Base-by-base conservation (phyloP, 202 grass and related monocot species). In the Panicum hallii region DNA sequence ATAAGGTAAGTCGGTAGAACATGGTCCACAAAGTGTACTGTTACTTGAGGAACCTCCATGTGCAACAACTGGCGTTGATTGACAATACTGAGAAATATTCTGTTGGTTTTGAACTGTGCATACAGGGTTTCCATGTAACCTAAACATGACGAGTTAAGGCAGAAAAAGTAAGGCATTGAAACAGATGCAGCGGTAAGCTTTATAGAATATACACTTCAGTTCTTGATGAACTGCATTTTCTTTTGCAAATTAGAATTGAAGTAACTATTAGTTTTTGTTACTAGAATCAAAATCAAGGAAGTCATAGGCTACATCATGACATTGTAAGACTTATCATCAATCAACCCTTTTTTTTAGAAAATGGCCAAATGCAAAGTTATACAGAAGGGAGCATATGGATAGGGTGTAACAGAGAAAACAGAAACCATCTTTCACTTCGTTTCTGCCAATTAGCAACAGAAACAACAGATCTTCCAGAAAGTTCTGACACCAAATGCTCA, bases 111-210 rank as follows among this genome's bases (percentile, higher is more conserved):
- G 78, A 52, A 32, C 67, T 69, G 66, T 40, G 72, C 95, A 98
- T 65, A 98, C 79, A 41, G 95, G 95, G 81, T 98, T 98, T 64
- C 93, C 93, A 68, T 44, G 75, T 82, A 98, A 85, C 91, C 95
- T 90, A 84, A 79, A 70, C 30, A 80, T 70, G 36, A 22, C n/a
- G 74, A 75, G 34, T 83, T 36, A 45, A 44, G 26, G 36, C 0
- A 83, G 56, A 60, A 60, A 60, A 23, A 23, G 56, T 23, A 43
- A 43, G 23, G 44, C 2, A 83, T 40, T 36, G 28, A 53, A 81
- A 74, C 19, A 52, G 28, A 74, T 34, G 12, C 19, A 36, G 83
- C 4, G 68, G 7, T 57, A 87, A 42, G 30, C 46, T 40, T 23
- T n/a, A 72, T 20, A 63, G 23, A 32, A 68, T 49, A 49, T 81